Conservation (phyloP, 768 basidiomycete genomes). For the Boletus rex-veris region DNA sequence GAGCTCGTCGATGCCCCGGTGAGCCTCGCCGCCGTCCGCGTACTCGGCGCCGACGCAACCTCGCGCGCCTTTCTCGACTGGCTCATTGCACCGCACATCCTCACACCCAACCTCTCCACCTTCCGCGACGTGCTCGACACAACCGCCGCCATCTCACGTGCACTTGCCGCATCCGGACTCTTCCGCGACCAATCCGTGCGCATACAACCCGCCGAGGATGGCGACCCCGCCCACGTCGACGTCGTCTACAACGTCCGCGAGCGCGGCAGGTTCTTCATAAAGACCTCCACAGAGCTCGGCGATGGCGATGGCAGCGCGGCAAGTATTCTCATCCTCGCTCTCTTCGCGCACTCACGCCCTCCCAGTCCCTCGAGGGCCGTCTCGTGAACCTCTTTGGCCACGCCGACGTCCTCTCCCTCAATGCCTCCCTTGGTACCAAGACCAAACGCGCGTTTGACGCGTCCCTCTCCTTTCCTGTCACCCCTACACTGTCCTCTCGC, state of each 20-base stretch:
- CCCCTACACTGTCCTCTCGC: slow-evolving; percentile 56
- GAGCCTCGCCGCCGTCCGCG: slow-evolving; percentile 70
- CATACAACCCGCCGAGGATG: slow-evolving; percentile 56
- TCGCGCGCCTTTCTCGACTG: slow-evolving; percentile 78
- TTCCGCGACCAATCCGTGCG: slow-evolving; percentile 65
- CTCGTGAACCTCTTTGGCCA: slow-evolving; percentile 89
- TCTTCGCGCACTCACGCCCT: not conserved
- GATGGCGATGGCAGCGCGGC: slow-evolving; percentile 94
- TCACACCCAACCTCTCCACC: slow-evolving; percentile 18
- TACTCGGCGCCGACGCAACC: slow-evolving; percentile 74
- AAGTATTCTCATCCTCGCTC: slow-evolving; percentile 31
- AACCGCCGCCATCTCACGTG: slow-evolving; percentile 60
- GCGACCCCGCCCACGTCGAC: slow-evolving; percentile 65
- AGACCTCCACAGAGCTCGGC: slow-evolving; percentile 86
- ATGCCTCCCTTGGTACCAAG: slow-evolving; percentile 80
- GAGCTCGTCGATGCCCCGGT: slow-evolving; percentile 52
- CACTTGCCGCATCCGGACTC: slow-evolving; percentile 71
- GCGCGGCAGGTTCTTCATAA: slow-evolving; percentile 69
- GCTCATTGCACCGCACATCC: slow-evolving; percentile 66
- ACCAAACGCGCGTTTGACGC: slow-evolving; percentile 82
- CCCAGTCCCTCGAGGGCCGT: slow-evolving; percentile 72
- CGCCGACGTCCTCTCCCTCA: slow-evolving; percentile 83
- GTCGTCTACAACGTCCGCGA: slow-evolving; percentile 77
- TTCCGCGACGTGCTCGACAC: slow-evolving; percentile 70
- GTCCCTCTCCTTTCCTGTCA: slow-evolving; percentile 58